Base-by-base conservation (phyloP, 306 rosid species). In the Quercus robur region DNA sequence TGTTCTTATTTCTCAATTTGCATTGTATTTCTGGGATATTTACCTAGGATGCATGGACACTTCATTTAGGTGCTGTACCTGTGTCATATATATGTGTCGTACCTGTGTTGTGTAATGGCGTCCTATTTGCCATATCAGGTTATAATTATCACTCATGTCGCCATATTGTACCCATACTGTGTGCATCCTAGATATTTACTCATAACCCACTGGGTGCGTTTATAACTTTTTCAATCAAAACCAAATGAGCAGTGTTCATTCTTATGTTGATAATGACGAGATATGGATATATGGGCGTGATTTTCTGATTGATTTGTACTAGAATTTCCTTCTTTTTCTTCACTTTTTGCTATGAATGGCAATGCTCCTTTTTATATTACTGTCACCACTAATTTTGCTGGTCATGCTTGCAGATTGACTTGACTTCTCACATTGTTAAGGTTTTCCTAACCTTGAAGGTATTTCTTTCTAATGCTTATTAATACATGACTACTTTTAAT, bases 381-480 rank as follows among this genome's bases (percentile, higher is more conserved):
- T 74, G 44, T 70, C 52, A 25, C 68, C 78, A 78, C 84, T 81
- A 63, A 82, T 81, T n/a, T 84, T 75, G 3, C 73, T 73, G 73
- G 56, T 58, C 28, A 54, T 75, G 71, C 28, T 56, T 89, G 89
- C 98, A 95, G 99, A 91, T 95, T 85, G 99, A 95, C 82, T 81
- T 93, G 87, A 77, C 85, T 77, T 90, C 99, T 74, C 99, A 95
- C 73, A 93, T 95, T 56, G 72, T 88, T 58, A 95, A 87, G 88
- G 96, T 90, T 84, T 93, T 86, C 87, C 82, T 95, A 88, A 93
- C 99, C 73, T 80, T 95, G 77, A 93, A 93, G 99, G 99, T 95
- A 84, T 4, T 52, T 31, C 18, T 63, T 73, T 85, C 75, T 31
- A 31, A 25, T 75, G 54, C 35, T 25, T 75, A 20, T 57, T 57